Evolutionary conservation across 305 asterid species (phyloP).

Genomic region (Coffea humblotiana): DNA sequence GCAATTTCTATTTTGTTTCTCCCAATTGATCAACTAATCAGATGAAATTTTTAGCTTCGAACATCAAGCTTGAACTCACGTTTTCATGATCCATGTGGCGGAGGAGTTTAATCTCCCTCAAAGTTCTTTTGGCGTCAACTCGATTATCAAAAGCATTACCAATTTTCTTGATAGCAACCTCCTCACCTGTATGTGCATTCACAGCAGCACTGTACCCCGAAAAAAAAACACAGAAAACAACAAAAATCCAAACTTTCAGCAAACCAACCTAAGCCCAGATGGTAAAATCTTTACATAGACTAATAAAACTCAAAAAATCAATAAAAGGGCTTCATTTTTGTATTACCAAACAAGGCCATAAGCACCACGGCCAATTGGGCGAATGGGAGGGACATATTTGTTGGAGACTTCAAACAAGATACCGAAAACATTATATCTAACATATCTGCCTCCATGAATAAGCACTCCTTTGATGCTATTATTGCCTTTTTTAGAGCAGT

Average conservation of each 20-base stretch:
- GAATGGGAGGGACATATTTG: conserved; percentile 77
- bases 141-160: conserved; percentile 79
- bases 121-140: conserved; percentile 82
- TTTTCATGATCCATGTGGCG: conserved; percentile 90
- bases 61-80: conserved; percentile 31
- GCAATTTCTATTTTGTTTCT: background rate
- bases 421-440: conserved; percentile 71
- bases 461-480: conserved; percentile 43
- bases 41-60: background rate
- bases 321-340: background rate
- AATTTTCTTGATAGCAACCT: conserved; percentile 82
- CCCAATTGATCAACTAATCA: background rate
- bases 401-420: conserved; percentile 65
- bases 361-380: conserved; percentile 92
- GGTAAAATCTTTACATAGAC: background rate
- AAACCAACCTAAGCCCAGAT: conserved; percentile 10
- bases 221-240: conserved; percentile 9
- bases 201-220: conserved; percentile 58
- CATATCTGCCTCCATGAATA: conserved; percentile 69
- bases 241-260: background rate
- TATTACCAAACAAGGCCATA: conserved; percentile 83
- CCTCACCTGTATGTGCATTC: conserved; percentile 69
- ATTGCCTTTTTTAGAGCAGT: conserved; percentile 1
- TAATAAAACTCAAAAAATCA: background rate
- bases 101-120: conserved; percentile 81